Evolutionary conservation across 2,329 filamentous ascomycete species (phyloP).

Genomic region (Ophiocordyceps polyrhachis-furcata): DNA sequence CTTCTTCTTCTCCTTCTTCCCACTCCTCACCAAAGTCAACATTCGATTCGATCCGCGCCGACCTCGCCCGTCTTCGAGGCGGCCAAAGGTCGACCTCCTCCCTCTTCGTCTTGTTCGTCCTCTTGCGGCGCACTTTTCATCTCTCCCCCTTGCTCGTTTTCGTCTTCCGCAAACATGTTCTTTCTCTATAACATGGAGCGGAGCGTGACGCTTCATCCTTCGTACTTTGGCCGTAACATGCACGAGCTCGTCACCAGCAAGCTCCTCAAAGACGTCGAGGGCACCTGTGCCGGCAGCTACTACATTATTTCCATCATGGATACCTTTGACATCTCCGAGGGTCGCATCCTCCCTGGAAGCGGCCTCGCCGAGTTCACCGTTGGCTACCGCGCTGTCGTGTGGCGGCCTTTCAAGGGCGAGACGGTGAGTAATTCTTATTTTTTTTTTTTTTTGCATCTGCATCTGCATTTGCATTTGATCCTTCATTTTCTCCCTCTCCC

Average conservation of each 20-base stretch:
- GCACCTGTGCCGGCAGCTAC: conserved; percentile 85
- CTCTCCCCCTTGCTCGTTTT: no score
- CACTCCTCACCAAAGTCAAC: no score
- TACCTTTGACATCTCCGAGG: conserved; percentile 84
- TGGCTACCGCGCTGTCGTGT: conserved; percentile 87
- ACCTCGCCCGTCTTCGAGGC: no score
- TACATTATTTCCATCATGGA: conserved; percentile 98
- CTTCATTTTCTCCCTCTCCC: not conserved
- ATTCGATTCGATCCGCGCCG: no score
- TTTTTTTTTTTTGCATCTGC: no score
- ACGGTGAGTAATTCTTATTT: no score
- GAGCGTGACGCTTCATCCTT: conserved; percentile 85
- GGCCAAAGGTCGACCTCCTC: no score
- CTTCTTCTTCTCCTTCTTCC: no score
- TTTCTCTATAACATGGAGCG: conserved; percentile 96
- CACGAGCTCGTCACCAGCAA: conserved; percentile 79
- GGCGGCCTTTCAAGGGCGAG: conserved; percentile 95
- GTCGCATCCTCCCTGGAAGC: conserved; percentile 77
- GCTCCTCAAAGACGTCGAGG: conserved; percentile 83
- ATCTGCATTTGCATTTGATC: no score
- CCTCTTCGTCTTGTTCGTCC: no score
- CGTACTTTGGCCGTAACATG: conserved; percentile 90
- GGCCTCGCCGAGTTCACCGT: conserved; percentile 91
- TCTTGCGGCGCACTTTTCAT: no score
- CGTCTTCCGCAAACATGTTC: conserved; percentile 46